Evolutionary conservation across 2,329 filamentous ascomycete species (phyloP).

Genomic region (Mycosphaerella arachidis): DNA sequence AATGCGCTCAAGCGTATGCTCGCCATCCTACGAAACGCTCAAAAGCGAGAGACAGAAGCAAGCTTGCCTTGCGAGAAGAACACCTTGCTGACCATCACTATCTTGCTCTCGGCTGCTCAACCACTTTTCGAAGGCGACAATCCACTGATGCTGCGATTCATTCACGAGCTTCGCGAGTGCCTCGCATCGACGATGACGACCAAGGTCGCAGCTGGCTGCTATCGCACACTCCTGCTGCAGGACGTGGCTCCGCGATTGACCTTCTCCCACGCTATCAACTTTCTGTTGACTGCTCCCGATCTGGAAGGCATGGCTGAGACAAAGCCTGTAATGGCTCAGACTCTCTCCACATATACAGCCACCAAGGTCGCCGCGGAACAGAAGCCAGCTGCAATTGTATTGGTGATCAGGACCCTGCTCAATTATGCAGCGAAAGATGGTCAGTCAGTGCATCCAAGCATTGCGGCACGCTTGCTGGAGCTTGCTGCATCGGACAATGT

Average conservation of each 20-base stretch:
- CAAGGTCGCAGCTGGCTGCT: conserved; percentile 85
- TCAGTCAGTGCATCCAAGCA: conserved; percentile 58
- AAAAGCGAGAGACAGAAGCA: conserved; percentile 69
- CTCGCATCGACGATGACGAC: conserved; percentile 75
- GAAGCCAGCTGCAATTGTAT: conserved; percentile 59
- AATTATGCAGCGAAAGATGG: conserved; percentile 62
- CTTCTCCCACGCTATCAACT: conserved; percentile 70
- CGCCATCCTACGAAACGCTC: conserved; percentile 69
- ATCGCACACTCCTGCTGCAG: conserved; percentile 76
- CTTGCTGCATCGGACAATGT: conserved; percentile 70
- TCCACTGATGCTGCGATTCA: conserved; percentile 66
- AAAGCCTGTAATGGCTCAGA: conserved; percentile 65
- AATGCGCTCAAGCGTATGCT: conserved; percentile 80
- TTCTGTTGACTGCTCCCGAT: conserved; percentile 59
- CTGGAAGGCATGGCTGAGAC: conserved; percentile 77
- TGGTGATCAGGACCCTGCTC: conserved; percentile 74
- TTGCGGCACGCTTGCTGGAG: conserved; percentile 71
- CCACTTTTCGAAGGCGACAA: conserved; percentile 63
- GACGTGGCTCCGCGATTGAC: conserved; percentile 61
- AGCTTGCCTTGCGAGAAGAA: conserved; percentile 91
- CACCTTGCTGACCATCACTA: conserved; percentile 78
- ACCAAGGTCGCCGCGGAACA: conserved; percentile 39
- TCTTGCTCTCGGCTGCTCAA: conserved; percentile 72
- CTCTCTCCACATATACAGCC: conserved; percentile 66
- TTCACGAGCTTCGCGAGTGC: conserved; percentile 80